phyloP scores from a whole-genome alignment of 345 rosid genomes.

The Pseudoturritis turrita region DNA sequence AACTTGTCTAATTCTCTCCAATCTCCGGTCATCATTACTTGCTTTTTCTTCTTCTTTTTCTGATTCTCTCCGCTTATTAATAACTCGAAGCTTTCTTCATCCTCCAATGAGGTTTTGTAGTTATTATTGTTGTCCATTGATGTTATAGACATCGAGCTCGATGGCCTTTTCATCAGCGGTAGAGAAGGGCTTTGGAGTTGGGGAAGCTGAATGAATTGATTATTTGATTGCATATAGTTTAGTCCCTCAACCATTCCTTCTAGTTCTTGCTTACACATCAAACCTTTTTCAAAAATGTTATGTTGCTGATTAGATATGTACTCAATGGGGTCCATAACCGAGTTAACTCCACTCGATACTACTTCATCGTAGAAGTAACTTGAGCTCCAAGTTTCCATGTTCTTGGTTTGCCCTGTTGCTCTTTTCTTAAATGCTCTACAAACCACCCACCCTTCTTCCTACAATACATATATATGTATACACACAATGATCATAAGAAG shows the following conservation, averaged over 20 bases:
- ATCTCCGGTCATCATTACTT: slow-evolving; percentile 46
- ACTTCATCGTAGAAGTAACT: slow-evolving; percentile 66
- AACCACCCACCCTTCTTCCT: slow-evolving; percentile 99
- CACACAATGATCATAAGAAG: neutral
- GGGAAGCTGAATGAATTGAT: slow-evolving; percentile 64
- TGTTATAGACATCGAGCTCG: slow-evolving; percentile 25
- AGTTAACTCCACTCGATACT: slow-evolving; percentile 42
- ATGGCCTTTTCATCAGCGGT: slow-evolving; percentile 58
- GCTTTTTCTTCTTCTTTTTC: slow-evolving; percentile 28
- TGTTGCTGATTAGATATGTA: slow-evolving; percentile 47
- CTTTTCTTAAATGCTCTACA: slow-evolving; percentile 93
- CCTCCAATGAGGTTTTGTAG: slow-evolving; percentile 12
- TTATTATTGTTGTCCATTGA: slow-evolving; percentile 20
- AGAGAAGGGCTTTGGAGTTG: slow-evolving; percentile 82
- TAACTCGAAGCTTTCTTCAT: slow-evolving; percentile 23
- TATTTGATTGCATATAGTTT: slow-evolving; percentile 44
- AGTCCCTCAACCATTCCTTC: slow-evolving; percentile 44
- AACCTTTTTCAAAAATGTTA: slow-evolving; percentile 35
- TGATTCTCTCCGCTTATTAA: slow-evolving; percentile 7
- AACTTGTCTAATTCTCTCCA: slow-evolving; percentile 90
- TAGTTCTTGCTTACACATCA: slow-evolving; percentile 70
- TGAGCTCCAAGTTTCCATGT: slow-evolving; percentile 61
- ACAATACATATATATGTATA: slow-evolving; percentile 6
- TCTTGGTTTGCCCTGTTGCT: slow-evolving; percentile 46
- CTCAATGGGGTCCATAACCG: slow-evolving; percentile 50